Base-by-base conservation (phyloP, 1,284 basidiomycete species). In the Tremellales sp. region DNA sequence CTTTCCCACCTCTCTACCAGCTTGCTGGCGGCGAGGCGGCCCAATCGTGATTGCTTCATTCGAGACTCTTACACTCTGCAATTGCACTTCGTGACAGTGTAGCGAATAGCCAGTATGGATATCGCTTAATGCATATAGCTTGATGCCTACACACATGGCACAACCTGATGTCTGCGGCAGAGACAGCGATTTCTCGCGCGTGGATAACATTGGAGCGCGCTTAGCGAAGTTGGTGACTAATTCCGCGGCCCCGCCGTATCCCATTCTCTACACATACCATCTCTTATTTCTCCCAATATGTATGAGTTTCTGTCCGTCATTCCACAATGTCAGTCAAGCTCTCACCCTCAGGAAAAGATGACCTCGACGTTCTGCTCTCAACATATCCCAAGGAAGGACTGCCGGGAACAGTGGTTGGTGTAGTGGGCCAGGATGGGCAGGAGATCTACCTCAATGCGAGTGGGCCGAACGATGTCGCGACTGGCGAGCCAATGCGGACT, bases 301-400 rank as follows among this genome's bases (percentile, higher is more conserved):
- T n/a, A n/a, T n/a, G n/a, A n/a, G n/a, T n/a, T n/a, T n/a, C n/a
- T n/a, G n/a, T n/a, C n/a, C n/a, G n/a, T n/a, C 29, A 31, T 31
- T 31, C 43, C 25, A 53, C 15, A 19, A 54, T 54, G 53, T 45
- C 53, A n/a, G 46, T 48, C 8, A 41, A 40, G 27, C 39, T 54
- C 10, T 54, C 53, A 21, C 23, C 25, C 17, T 37, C 19, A 11
- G 53, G 49, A 19, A 37, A 33, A 21, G 15, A 46, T 24, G 27
- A 54, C 27, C 45, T 54, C 36, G 53, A 54, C 43, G 33, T 40
- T 11, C 22, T 41, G n/a, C 43, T 54, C 2, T 49, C 49, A 21
- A 29, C 37, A 13, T 54, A 54, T 23, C 45, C 53, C 22, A 22
- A 48, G 15, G 23, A 26, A 4, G 48, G 45, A 1, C 25, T 17